Evolutionary conservation across 2,329 filamentous ascomycete genomes (phyloP), one percentile per base, ranked within the genome.

Genomic region (Botrytis byssoidea): DNA sequence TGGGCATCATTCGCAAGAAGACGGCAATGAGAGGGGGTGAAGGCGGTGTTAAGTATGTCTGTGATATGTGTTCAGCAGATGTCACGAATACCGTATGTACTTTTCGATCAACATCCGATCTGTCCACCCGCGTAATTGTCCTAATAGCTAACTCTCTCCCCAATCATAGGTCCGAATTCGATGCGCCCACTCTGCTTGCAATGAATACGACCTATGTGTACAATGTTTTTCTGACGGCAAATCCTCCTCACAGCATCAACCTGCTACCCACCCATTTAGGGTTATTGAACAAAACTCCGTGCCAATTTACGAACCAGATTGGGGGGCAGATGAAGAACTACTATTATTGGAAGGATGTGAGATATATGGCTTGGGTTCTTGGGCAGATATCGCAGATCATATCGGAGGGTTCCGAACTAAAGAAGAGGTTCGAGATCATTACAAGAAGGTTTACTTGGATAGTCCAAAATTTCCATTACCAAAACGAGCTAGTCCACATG

Each of bases 241-340:
- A 79, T 87, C 88, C 64, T 93, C 93, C 76, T 93, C 93, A 79
- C 91, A 92, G 73, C 96, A 99, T 82, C 91, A 97, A 77, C 95
- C 96, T 12, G 88, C 90, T 8, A 93, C 92, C 20, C 96, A 99
- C 83, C 87, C 93, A 22, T 99, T 91, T 82, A 92, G 93, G 76
- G 96, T 99, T 48, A 98, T 99, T 77, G 96, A 99, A 82, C 96
- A 98, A 80, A 97, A 99, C 81, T 98, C 95, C 0, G 97, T 99
- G 68, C 96, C 96, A 1, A 98, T 99, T 74, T 99, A 97, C 80
- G 92, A 95, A 77, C 88, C 90, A 74, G 95, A 97, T 80, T 99
- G 96, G 96, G 96, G 96, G 70, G 96, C 96, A 37, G 96, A 99
- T 81, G 96, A 99, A 82, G 96, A 99, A 83, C 84, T 98, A n/a